Base-by-base conservation (phyloP, 139 green algal genomes). In the Chlamydomonas sp. region DNA sequence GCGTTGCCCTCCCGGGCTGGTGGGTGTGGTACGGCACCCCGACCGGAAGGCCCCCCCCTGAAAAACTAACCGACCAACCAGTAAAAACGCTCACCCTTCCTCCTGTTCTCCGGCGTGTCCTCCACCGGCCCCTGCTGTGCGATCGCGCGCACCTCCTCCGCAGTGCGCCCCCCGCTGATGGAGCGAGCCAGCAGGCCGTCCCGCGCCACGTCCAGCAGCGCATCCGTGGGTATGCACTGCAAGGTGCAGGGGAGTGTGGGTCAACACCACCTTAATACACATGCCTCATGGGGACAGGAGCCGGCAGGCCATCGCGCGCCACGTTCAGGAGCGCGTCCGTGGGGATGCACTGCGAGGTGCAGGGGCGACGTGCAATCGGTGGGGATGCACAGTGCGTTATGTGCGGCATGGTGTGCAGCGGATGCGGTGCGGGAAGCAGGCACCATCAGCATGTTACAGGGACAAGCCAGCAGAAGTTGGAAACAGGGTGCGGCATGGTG, bases 181-280 rank as follows among this genome's bases (percentile, higher is more conserved):
- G 82, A 93, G 5, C 77, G 77, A 18, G 88, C 84, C 20, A 96
- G 87, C 60, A 71, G 85, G 76, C 88, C 87, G 86, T 96, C 92
- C 4, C 88, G 80, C 8, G 89, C 91, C 9, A 85, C 77, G 49
- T 92, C 89, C 31, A 94, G 89, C 80, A 95, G 88, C 9, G 89
- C 89, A 12, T 90, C 57, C 60, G 57, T 17, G 4, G 83, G 83
- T 15, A 88, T 81, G 5, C 5, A 9, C 71, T n/a, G 71, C 15
- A 31, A 10, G 10, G 9, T 69, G 9, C 10, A 12, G 64, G 9
- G 9, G 64, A 69, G 64, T 12, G 12, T 17, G 64, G 64, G 9
- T 10, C 12, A 12, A 17, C 10, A 69, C 9, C 10, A 10, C 9
- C 9, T 69, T 10, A 17, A 12, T 17, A 69, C 10, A 69, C 64